Conservation (phyloP, 257 asterid genomes). For the Nicotiana noctiflora region DNA sequence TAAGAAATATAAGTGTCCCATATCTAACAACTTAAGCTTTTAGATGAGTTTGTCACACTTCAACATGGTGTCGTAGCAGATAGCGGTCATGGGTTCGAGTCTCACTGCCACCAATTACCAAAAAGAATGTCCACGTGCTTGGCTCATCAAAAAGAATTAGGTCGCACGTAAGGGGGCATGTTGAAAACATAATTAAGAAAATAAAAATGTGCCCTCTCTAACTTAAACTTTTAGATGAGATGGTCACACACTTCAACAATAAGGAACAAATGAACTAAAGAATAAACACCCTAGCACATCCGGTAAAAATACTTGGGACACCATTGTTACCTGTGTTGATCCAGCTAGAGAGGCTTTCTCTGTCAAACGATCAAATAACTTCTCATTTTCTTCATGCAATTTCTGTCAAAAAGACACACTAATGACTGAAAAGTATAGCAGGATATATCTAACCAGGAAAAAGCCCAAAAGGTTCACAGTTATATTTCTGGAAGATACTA, state of each 20-base stretch:
- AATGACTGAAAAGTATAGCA: neutral
- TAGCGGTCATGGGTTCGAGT: too few relatives aligned
- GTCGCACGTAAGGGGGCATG: too few relatives aligned
- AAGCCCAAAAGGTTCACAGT: neutral
- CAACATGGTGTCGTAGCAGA: neutral
- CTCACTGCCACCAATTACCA: too few relatives aligned
- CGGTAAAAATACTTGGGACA: neutral
- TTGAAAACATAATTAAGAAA: neutral
- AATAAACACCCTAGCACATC: neutral
- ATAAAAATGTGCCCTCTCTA: neutral
- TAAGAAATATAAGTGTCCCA: neutral
- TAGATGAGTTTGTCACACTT: neutral
- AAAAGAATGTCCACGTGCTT: too few relatives aligned
- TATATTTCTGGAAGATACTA: neutral
- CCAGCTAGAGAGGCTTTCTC: constrained; percentile 77
- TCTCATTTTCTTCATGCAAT: constrained; percentile 97
- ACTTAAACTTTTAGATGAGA: neutral
- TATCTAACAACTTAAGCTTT: neutral
- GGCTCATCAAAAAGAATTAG: too few relatives aligned
- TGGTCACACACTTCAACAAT: neutral
- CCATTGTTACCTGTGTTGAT: constrained; percentile 63
- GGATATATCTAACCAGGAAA: neutral
- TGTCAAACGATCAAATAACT: constrained; percentile 85
- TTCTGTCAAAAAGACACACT: constrained; percentile 41
- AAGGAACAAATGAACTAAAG: neutral